These are phyloP conservation scores for Pichia sp. DNA, from an alignment of 1,139 yeast genomes.

Conservation along the genomic window DNA sequence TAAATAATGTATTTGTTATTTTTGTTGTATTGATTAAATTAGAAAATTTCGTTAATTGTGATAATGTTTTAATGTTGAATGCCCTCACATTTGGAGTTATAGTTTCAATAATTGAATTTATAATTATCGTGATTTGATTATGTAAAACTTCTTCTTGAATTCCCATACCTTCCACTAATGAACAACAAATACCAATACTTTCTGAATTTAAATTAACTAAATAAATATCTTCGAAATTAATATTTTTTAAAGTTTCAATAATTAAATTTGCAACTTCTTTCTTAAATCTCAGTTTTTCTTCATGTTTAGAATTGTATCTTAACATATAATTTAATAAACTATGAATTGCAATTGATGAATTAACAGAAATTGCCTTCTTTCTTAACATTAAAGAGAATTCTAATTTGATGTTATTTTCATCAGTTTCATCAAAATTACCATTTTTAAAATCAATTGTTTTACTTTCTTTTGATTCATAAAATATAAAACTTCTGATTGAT, in stretches of 20 bases:
- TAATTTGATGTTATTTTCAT: constrained; percentile 8
- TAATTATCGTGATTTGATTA: constrained; percentile 47
- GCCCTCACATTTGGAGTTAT: constrained; percentile 63
- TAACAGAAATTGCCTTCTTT: constrained; percentile 50
- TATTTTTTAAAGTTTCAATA: constrained; percentile 48
- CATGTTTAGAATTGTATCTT: constrained; percentile 24
- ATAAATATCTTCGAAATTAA: constrained; percentile 38
- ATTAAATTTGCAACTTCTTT: constrained; percentile 44
- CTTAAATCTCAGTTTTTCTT: constrained; percentile 31
- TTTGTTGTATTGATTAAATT: constrained; percentile 32
- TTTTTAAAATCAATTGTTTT: constrained; percentile 10
- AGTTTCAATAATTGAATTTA: constrained; percentile 57
- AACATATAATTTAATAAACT: constrained; percentile 41
- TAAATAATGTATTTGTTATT: constrained; percentile 51
- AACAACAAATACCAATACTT: constrained; percentile 55
- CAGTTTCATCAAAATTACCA: constrained; percentile 4
- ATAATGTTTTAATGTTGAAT: constrained; percentile 52
- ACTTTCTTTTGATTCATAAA: constrained; percentile 30
- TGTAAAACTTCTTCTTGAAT: constrained; percentile 31
- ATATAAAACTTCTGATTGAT: constrained; percentile 56
- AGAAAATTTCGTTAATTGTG: constrained; percentile 50
- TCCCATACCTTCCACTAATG: constrained; percentile 33
- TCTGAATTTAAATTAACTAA: constrained; percentile 52
- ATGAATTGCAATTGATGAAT: constrained; percentile 58
- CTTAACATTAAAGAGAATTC: constrained; percentile 25